A percentile compares a stretch with the other conserved stretches of the same genome.
These are phyloP conservation scores for Polygonum maritimum DNA, from an alignment of 148 eudicot species.

Conservation along the genomic window DNA sequence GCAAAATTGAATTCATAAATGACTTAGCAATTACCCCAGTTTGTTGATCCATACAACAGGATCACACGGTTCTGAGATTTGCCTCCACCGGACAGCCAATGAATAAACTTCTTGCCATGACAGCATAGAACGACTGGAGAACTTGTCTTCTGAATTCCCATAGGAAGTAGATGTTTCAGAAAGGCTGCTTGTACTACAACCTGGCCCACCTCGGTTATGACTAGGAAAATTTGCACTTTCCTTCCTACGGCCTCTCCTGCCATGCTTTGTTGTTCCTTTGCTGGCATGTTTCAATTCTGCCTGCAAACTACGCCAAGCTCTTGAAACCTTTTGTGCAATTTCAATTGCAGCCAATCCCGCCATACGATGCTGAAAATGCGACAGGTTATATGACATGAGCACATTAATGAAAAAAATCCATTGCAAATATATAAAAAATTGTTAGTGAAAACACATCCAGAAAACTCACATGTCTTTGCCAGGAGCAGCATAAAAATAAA, in stretches of 20 bases:
- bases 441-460: background rate
- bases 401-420: background rate
- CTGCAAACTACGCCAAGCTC: slow-evolving; percentile 83
- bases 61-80: slow-evolving; percentile 97
- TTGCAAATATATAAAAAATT: slow-evolving; percentile 2
- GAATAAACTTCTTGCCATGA: slow-evolving; percentile 88
- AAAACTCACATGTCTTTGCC: background rate
- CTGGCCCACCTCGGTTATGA: slow-evolving; percentile 92
- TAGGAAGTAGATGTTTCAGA: slow-evolving; percentile 49
- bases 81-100: slow-evolving; percentile 96
- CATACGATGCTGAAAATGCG: slow-evolving; percentile 79
- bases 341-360: slow-evolving; percentile 98
- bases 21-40: slow-evolving; percentile 46
- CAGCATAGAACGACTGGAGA: slow-evolving; percentile 55
- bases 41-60: slow-evolving; percentile 97
- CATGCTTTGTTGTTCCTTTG: slow-evolving; percentile 56
- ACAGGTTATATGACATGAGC: slow-evolving; percentile 1
- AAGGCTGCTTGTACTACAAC: slow-evolving; percentile 80
- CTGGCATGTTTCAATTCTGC: slow-evolving; percentile 63
- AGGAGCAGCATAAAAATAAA: background rate
- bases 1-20: background rate
- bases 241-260: slow-evolving; percentile 68
- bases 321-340: slow-evolving; percentile 93
- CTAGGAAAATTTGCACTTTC: slow-evolving; percentile 50
- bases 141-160: slow-evolving; percentile 50